Evolutionary conservation across 2,329 filamentous ascomycete genomes (phyloP).

Genomic region (Colletotrichum sp.): DNA sequence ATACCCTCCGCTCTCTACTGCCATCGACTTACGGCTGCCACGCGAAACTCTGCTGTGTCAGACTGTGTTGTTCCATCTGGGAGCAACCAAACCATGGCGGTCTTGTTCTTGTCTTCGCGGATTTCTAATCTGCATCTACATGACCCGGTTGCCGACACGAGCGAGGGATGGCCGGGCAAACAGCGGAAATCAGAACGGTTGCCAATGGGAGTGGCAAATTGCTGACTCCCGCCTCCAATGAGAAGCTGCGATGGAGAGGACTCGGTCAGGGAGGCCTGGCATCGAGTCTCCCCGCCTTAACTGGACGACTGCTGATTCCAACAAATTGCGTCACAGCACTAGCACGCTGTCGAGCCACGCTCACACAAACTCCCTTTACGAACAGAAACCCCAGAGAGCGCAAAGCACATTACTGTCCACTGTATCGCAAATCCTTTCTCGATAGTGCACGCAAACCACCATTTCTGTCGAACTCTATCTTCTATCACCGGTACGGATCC

Average conservation of each 20-base stretch:
- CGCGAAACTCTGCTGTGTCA: conserved; percentile 7
- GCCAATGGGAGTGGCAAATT: conserved; percentile 12
- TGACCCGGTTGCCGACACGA: background rate
- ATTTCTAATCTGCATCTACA: conserved; percentile 13
- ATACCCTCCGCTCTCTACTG: background rate
- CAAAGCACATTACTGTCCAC: background rate
- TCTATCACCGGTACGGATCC: background rate
- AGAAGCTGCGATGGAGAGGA: background rate
- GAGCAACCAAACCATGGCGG: background rate
- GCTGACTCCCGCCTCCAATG: background rate
- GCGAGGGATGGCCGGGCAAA: conserved; percentile 2
- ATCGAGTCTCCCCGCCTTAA: background rate
- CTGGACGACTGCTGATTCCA: background rate
- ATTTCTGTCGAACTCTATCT: background rate
- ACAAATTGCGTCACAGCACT: conserved; percentile 23
- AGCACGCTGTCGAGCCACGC: conserved; percentile 1
- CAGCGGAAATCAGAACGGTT: background rate
- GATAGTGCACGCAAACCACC: background rate
- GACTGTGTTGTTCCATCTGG: background rate
- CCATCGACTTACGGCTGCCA: background rate
- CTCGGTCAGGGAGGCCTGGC: conserved; percentile 2
- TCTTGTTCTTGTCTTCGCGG: background rate
- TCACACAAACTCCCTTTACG: background rate
- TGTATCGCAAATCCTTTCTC: background rate
- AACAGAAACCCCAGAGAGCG: background rate